A percentile compares a stretch with the other conserved stretches of the same genome.
phyloP scores from a whole-genome alignment of 352 stramenopile species.

The Phytophthora pistaciae region DNA sequence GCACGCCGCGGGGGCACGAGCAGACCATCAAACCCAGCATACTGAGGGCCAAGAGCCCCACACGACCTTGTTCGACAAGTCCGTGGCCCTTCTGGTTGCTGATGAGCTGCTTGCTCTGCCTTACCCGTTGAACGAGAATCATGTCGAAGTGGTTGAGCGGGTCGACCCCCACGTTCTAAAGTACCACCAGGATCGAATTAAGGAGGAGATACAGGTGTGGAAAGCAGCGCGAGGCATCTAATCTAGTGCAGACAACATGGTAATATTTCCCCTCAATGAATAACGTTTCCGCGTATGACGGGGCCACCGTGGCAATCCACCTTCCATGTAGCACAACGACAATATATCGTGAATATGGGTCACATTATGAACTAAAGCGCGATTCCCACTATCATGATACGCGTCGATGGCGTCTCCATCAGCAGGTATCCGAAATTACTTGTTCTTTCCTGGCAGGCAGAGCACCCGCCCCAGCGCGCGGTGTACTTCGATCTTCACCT shows the following conservation, averaged over 20 bases:
- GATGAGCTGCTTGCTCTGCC: constrained; percentile 33
- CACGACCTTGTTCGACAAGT: constrained; percentile 43
- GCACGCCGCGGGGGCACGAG: constrained; percentile 40
- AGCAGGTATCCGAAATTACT: constrained; percentile 5
- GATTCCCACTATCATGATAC: constrained; percentile 4
- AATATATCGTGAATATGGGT: neutral
- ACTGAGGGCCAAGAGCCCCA: constrained; percentile 8
- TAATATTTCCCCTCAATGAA: neutral
- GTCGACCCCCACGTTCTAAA: constrained; percentile 14
- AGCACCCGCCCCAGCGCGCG: constrained; percentile 56
- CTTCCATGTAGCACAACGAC: neutral
- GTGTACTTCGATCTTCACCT: constrained; percentile 60
- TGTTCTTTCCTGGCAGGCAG: constrained; percentile 32
- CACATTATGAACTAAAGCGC: neutral
- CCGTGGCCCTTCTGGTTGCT: constrained; percentile 30
- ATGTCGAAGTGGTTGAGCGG: neutral
- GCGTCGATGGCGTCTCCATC: constrained; percentile 17
- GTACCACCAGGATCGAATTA: constrained; percentile 13
- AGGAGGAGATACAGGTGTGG: constrained; percentile 24
- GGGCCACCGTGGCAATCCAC: neutral
- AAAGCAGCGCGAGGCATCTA: constrained; percentile 1
- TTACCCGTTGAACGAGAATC: constrained; percentile 5
- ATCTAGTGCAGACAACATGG: neutral
- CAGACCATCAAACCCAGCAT: constrained; percentile 6
- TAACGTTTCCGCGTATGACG: neutral